These are phyloP conservation scores for Backusella morwellensis DNA, from an alignment of 192 early-diverging fungal genomes.

Conservation along the genomic window DNA sequence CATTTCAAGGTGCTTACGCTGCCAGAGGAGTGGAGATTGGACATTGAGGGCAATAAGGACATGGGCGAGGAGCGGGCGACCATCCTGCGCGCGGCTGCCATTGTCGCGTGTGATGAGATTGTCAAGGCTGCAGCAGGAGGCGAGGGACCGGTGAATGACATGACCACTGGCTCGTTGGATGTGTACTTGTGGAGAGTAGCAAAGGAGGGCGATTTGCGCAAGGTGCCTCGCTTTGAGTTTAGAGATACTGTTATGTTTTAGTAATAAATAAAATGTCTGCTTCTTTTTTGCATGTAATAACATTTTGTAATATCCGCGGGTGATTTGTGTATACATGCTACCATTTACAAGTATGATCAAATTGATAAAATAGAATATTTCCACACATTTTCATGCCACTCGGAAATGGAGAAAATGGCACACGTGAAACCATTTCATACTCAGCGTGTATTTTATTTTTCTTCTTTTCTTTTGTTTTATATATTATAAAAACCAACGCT, in stretches of 20 bases:
- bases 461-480: no score
- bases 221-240: conserved; percentile 53
- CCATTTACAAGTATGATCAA: no score
- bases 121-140: conserved; percentile 37
- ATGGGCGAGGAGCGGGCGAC: conserved; percentile 50
- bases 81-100: conserved; percentile 68
- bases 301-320: neutral
- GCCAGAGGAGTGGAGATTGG: conserved; percentile 44
- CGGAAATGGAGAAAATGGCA: neutral
- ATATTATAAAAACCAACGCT: neutral
- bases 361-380: neutral
- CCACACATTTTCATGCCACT: neutral
- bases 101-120: conserved; percentile 61
- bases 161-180: conserved; percentile 54
- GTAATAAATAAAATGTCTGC: neutral
- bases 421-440: neutral
- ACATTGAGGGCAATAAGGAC: conserved; percentile 44
- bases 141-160: conserved; percentile 35
- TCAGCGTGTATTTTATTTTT: neutral
- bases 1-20: conserved; percentile 51
- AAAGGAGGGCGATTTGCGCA: conserved; percentile 63
- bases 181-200: conserved; percentile 74
- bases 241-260: conserved; percentile 72
- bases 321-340: no score
- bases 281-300: neutral